Evolutionary conservation across 2,329 filamentous ascomycete species (phyloP).

Genomic region (Amylocarpus encephaloides): DNA sequence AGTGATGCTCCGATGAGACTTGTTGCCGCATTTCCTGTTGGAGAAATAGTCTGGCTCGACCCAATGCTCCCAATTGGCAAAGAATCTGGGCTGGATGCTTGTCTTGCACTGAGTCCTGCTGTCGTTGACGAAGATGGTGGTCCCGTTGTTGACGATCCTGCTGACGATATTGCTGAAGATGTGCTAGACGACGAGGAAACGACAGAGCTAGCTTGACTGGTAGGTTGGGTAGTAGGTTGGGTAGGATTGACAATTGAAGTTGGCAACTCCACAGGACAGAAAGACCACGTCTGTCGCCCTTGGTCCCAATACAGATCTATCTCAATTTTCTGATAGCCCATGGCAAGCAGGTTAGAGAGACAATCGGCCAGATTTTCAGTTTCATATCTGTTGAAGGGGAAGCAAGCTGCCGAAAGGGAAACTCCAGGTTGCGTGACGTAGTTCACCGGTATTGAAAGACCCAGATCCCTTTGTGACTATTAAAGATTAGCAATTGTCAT

Average conservation of each 20-base stretch:
- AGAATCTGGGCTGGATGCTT: background rate
- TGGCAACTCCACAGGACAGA: constrained; percentile 53
- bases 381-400: constrained; percentile 47
- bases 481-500: background rate
- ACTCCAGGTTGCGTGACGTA: constrained; percentile 52
- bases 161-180: background rate
- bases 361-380: constrained; percentile 45
- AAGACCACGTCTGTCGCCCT: constrained; percentile 45
- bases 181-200: background rate
- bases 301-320: constrained; percentile 61
- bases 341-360: constrained; percentile 54
- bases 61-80: no score
- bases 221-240: constrained; percentile 6
- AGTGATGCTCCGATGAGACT: constrained; percentile 13
- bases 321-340: constrained; percentile 51
- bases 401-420: constrained; percentile 53
- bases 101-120: background rate
- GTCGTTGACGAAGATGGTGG: background rate
- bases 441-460: constrained; percentile 54
- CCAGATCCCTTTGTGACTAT: constrained; percentile 55
- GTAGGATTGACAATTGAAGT: constrained; percentile 16
- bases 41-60: background rate
- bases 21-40: background rate
- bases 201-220: background rate
- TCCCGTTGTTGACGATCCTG: background rate